Evolutionary conservation across 2,329 filamentous ascomycete genomes (phyloP).

Genomic region (Coniochaeta hoffmannii): DNA sequence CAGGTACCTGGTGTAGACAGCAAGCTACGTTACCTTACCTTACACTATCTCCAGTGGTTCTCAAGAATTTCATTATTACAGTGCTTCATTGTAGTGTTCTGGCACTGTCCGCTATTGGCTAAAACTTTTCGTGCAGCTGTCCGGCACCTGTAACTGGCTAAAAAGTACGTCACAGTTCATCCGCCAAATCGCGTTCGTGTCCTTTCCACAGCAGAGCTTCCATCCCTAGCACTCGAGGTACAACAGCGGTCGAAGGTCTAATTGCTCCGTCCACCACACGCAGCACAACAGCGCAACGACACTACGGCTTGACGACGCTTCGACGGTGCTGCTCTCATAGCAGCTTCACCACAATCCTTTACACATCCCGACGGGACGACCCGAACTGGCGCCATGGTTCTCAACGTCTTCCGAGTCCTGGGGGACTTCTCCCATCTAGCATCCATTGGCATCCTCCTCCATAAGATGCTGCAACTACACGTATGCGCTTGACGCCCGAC

Average conservation of each 20-base stretch:
- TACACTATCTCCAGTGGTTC: too few species aligned
- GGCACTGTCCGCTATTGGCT: too few species aligned
- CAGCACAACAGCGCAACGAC: background rate
- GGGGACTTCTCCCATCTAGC: constrained; percentile 90
- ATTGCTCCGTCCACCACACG: background rate
- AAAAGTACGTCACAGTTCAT: background rate
- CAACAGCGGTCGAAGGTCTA: background rate
- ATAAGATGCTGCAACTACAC: constrained; percentile 92
- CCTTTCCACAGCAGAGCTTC: constrained; percentile 3
- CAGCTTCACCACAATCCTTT: background rate
- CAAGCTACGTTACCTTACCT: too few species aligned
- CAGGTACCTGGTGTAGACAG: too few species aligned
- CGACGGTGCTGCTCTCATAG: background rate
- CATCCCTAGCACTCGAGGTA: too few species aligned
- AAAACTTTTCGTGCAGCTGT: background rate
- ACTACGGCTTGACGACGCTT: background rate
- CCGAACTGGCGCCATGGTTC: constrained; percentile 10
- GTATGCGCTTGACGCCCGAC: constrained; percentile 42
- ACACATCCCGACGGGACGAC: background rate
- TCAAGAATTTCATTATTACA: too few species aligned
- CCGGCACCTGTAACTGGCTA: background rate
- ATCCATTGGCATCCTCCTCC: constrained; percentile 89
- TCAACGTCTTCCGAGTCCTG: constrained; percentile 52
- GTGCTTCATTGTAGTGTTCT: too few species aligned
- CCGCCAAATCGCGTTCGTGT: constrained; percentile 2